Evolutionary conservation across 1,139 yeast species (phyloP).

Genomic region (Yarrowia galli): DNA sequence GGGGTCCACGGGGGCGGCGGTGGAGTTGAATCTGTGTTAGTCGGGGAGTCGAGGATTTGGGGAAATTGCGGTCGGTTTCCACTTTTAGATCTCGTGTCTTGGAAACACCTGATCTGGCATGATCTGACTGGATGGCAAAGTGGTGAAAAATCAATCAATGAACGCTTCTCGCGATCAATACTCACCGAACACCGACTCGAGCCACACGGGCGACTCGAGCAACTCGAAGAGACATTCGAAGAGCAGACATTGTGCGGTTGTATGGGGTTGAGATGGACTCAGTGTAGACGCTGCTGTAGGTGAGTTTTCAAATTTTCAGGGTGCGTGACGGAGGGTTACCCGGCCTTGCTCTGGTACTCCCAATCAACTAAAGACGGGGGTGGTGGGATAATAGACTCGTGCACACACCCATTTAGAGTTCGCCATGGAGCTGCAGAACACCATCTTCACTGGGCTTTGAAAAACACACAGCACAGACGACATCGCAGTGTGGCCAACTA

Average conservation of each 20-base stretch:
- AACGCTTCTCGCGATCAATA: neutral
- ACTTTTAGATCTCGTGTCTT: neutral
- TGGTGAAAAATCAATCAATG: neutral
- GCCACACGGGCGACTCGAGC: constrained; percentile 37
- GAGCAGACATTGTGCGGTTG: constrained; percentile 37
- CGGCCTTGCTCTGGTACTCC: constrained; percentile 30
- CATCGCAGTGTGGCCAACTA: neutral
- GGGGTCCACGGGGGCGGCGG: constrained; percentile 73
- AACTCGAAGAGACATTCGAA: constrained; percentile 39
- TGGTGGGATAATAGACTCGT: neutral
- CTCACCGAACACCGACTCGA: constrained; percentile 38
- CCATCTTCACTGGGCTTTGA: constrained; percentile 32
- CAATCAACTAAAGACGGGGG: neutral
- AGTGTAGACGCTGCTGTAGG: constrained; percentile 26
- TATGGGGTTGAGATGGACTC: constrained; percentile 33
- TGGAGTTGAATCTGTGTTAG: constrained; percentile 58
- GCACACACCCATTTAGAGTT: neutral
- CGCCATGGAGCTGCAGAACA: constrained; percentile 22
- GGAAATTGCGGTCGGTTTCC: neutral
- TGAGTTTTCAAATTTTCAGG: constrained; percentile 34
- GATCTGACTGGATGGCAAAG: too few relatives aligned
- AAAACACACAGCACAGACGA: constrained; percentile 13
- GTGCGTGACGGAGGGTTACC: constrained; percentile 27
- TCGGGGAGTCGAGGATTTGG: neutral
- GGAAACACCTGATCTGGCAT: neutral